Conservation (phyloP, 169 alveolate genomes). For the Theileria annulata region DNA sequence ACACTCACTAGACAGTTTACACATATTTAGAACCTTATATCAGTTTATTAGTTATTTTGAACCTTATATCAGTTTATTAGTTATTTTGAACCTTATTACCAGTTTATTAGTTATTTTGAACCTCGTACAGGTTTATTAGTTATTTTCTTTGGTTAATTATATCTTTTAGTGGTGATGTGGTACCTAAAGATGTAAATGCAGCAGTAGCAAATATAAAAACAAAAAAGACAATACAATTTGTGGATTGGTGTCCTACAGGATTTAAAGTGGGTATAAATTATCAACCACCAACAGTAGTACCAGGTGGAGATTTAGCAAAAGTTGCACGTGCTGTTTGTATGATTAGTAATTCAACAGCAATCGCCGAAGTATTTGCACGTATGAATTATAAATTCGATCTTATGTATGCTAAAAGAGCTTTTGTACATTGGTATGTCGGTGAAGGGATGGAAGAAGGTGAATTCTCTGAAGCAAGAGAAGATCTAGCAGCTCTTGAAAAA, state of each 20-base stretch:
- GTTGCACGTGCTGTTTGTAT: constrained; percentile 91
- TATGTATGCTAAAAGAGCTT: constrained; percentile 94
- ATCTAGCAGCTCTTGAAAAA: constrained; percentile 93
- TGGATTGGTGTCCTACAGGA: constrained; percentile 96
- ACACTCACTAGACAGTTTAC: too few species aligned
- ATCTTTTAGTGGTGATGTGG: constrained; percentile 94
- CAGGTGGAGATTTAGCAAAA: constrained; percentile 94
- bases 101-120: background rate
- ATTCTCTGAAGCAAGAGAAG: constrained; percentile 94
- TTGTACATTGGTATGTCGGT: constrained; percentile 95
- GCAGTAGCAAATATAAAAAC: constrained; percentile 90
- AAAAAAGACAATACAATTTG: constrained; percentile 90
- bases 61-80: too few species aligned
- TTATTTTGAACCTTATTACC: too few species aligned
- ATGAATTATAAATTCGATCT: constrained; percentile 91
- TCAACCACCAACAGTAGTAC: constrained; percentile 95
- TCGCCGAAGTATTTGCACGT: constrained; percentile 92
- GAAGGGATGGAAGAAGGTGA: constrained; percentile 96
- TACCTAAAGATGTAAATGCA: constrained; percentile 91
- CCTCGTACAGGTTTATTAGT: too few species aligned
- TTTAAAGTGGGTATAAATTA: constrained; percentile 95
- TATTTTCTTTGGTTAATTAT: too few species aligned
- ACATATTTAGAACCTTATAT: too few species aligned
- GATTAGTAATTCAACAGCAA: constrained; percentile 93
- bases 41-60: too few species aligned